A percentile compares a stretch with the other conserved stretches of the same genome.
These are phyloP conservation scores for Penicillium decumbens DNA, from an alignment of 2,329 filamentous ascomycete genomes.

Conservation along the genomic window DNA sequence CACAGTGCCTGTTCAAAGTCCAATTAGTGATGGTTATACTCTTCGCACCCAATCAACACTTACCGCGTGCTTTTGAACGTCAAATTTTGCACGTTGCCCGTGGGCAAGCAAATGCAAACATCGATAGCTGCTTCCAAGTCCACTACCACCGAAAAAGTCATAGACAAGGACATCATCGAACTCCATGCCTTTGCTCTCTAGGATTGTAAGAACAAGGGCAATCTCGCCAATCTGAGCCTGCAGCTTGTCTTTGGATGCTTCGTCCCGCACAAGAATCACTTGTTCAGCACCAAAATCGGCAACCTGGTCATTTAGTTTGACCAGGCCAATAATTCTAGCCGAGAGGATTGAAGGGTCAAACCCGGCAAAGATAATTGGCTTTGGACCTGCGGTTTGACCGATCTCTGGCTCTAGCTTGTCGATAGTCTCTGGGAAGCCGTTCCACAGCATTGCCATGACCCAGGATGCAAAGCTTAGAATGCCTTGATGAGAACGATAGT, in stretches of 20 bases:
- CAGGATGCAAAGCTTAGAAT: conserved; percentile 31
- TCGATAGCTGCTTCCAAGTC: conserved; percentile 19
- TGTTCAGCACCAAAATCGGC: conserved; percentile 33
- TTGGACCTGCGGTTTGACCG: conserved; percentile 25
- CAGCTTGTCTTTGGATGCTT: conserved; percentile 22
- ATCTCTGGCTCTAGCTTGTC: conserved; percentile 31
- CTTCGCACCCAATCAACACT: not conserved
- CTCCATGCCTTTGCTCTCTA: conserved; percentile 37
- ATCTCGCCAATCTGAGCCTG: conserved; percentile 23
- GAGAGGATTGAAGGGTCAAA: conserved; percentile 20
- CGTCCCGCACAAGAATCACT: conserved; percentile 34
- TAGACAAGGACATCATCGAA: conserved; percentile 35
- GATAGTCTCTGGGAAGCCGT: conserved; percentile 27
- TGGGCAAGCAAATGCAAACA: conserved; percentile 15
- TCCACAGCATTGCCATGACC: conserved; percentile 30
- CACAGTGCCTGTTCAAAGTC: conserved; percentile 9
- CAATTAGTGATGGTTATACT: not conserved
- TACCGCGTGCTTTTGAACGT: conserved; percentile 19
- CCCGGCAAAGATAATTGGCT: conserved; percentile 19
- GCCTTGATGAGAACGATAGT: conserved; percentile 35
- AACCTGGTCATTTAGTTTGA: conserved; percentile 18
- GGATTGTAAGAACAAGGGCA: conserved; percentile 30
- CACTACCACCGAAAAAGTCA: conserved; percentile 27
- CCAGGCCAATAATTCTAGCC: conserved; percentile 19
- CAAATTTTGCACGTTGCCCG: conserved; percentile 8